phyloP scores from a whole-genome alignment of 352 stramenopile species.

The Peronospora belbahrii region DNA sequence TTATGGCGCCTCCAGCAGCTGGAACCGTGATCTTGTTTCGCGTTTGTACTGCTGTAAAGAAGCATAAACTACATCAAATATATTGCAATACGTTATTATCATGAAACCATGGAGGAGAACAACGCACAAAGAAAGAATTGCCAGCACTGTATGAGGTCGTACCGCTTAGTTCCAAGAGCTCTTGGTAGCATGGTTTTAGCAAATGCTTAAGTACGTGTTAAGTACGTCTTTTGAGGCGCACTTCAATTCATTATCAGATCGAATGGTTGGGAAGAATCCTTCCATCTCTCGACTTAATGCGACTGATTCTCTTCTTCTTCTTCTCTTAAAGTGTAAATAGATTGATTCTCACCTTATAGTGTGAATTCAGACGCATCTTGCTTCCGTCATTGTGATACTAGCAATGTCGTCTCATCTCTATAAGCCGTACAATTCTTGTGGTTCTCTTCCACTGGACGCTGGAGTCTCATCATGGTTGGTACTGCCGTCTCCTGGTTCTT shows the following conservation, averaged over 20 bases:
- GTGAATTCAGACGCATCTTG: not conserved
- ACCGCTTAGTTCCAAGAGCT: constrained; percentile 16
- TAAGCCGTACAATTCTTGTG: constrained; percentile 1
- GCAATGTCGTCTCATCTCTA: constrained; percentile 9
- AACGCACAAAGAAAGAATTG: too few species aligned
- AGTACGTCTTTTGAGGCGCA: constrained; percentile 11
- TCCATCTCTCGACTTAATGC: not conserved
- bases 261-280: not conserved
- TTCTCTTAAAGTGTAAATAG: constrained; percentile 21
- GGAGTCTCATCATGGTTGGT: constrained; percentile 5
- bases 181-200: constrained; percentile 14
- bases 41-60: constrained; percentile 8
- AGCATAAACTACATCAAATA: constrained; percentile 9
- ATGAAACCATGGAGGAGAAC: too few species aligned
- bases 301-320: not conserved
- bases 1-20: constrained; percentile 1
- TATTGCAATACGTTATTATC: too few species aligned
- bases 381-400: constrained; percentile 15
- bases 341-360: constrained; percentile 18
- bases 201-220: constrained; percentile 13
- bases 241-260: constrained; percentile 15
- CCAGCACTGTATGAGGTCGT: constrained; percentile 4
- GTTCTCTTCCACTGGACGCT: constrained; percentile 14
- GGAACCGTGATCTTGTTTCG: constrained; percentile 39
- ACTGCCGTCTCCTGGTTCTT: not conserved